These are phyloP conservation scores for Scedosporium apiospermum DNA, from an alignment of 2,329 filamentous ascomycete species.

Conservation along the genomic window DNA sequence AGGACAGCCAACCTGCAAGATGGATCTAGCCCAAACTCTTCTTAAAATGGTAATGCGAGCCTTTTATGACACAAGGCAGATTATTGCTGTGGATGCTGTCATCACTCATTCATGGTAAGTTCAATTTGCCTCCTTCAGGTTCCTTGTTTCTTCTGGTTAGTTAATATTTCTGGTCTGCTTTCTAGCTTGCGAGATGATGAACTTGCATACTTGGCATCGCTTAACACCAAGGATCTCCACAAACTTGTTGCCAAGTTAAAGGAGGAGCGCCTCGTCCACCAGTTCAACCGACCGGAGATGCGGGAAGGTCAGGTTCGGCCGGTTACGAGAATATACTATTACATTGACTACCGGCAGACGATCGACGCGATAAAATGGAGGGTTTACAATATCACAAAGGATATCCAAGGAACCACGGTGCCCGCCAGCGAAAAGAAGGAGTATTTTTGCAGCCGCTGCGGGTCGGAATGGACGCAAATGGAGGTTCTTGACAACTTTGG, in stretches of 20 bases:
- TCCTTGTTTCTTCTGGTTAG: constrained; percentile 45
- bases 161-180: constrained; percentile 60
- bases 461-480: constrained; percentile 78
- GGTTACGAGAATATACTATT: constrained; percentile 88
- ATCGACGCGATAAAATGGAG: constrained; percentile 96
- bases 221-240: constrained; percentile 86
- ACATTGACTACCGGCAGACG: constrained; percentile 87
- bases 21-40: constrained; percentile 60
- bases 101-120: constrained; percentile 71
- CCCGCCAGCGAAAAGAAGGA: constrained; percentile 84
- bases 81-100: constrained; percentile 77
- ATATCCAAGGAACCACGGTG: constrained; percentile 74
- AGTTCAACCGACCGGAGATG: constrained; percentile 50
- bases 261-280: constrained; percentile 61
- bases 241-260: constrained; percentile 77
- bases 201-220: constrained; percentile 74
- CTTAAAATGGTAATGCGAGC: constrained; percentile 78
- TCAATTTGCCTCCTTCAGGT: constrained; percentile 17
- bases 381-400: constrained; percentile 78
- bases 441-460: constrained; percentile 74
- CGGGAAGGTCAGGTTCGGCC: constrained; percentile 74
- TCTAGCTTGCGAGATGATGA: constrained; percentile 79
- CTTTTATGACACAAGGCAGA: constrained; percentile 78
- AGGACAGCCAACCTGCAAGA: constrained; percentile 14
- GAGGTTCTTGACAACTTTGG: constrained; percentile 76